These are phyloP conservation scores for Linum usitatissimum DNA, from an alignment of 345 rosid species.

Conservation along the genomic window DNA sequence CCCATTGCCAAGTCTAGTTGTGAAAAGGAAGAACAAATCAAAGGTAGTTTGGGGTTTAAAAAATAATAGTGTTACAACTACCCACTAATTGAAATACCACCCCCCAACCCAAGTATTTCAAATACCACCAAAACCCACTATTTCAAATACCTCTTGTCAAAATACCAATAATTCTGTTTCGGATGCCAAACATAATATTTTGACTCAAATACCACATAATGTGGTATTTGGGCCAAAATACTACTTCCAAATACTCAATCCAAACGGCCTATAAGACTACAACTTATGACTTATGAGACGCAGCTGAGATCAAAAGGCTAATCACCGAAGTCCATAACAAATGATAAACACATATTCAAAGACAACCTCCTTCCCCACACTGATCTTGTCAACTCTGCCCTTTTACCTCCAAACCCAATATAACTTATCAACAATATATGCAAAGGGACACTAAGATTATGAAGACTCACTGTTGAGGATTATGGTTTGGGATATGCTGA, in stretches of 20 bases:
- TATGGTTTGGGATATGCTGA: slow-evolving; percentile 68
- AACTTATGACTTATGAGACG: background rate
- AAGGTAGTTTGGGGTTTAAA: too few species aligned
- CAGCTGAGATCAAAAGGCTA: background rate
- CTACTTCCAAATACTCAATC: background rate
- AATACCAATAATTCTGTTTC: too few species aligned
- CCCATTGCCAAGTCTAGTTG: too few species aligned
- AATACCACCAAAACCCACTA: too few species aligned
- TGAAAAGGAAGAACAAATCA: too few species aligned
- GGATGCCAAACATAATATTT: too few species aligned
- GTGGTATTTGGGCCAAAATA: too few species aligned
- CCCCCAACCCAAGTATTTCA: too few species aligned
- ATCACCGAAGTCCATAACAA: background rate
- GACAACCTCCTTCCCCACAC: background rate
- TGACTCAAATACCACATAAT: background rate
- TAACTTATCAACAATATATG: background rate
- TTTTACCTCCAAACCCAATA: background rate
- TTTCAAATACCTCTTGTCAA: too few species aligned
- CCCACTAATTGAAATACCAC: too few species aligned
- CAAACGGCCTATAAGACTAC: background rate
- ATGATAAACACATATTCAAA: background rate
- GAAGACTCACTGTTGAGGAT: slow-evolving; percentile 68
- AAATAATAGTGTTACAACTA: too few species aligned
- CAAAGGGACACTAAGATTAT: background rate
- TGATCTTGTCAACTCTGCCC: background rate